Evolutionary conservation across 2,329 filamentous ascomycete genomes (phyloP).

Genomic region (Diaporthe capsici): DNA sequence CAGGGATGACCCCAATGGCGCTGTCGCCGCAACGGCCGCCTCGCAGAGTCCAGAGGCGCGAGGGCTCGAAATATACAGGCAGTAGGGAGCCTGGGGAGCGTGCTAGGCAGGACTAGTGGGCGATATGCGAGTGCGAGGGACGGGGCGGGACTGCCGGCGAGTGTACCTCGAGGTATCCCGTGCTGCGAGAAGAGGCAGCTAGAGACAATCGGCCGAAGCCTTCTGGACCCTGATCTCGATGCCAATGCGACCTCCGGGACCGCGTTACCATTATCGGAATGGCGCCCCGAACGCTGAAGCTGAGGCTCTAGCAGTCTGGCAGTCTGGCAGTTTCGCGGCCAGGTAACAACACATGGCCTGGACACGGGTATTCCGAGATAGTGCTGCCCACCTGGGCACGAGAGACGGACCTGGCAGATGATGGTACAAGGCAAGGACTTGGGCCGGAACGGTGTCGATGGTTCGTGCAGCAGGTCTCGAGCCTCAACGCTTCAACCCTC

Average conservation of each 20-base stretch:
- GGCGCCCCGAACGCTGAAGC: neutral
- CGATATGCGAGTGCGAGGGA: slow-evolving; percentile 17
- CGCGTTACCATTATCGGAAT: slow-evolving; percentile 5
- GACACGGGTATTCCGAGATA: neutral
- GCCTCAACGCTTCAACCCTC: neutral
- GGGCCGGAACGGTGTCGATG: neutral
- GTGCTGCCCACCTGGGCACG: neutral
- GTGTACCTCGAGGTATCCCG: slow-evolving; percentile 32
- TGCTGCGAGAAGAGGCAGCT: neutral
- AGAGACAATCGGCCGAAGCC: slow-evolving; percentile 8
- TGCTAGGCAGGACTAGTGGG: neutral
- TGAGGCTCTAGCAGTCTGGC: neutral
- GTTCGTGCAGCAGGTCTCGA: slow-evolving; percentile 18
- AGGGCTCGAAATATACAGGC: neutral
- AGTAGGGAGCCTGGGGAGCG: neutral
- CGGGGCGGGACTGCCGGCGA: neutral
- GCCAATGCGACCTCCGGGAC: slow-evolving; percentile 1
- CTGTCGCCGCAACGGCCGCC: slow-evolving; percentile 23
- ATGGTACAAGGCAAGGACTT: neutral
- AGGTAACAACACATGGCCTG: neutral
- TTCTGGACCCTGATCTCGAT: slow-evolving; percentile 39
- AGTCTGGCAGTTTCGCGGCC: neutral
- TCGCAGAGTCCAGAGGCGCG: slow-evolving; percentile 23
- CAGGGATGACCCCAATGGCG: slow-evolving; percentile 14
- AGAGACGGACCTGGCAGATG: no score